These are phyloP conservation scores for Piper betle DNA, from an alignment of 164 flowering plant genomes.

Conservation along the genomic window DNA sequence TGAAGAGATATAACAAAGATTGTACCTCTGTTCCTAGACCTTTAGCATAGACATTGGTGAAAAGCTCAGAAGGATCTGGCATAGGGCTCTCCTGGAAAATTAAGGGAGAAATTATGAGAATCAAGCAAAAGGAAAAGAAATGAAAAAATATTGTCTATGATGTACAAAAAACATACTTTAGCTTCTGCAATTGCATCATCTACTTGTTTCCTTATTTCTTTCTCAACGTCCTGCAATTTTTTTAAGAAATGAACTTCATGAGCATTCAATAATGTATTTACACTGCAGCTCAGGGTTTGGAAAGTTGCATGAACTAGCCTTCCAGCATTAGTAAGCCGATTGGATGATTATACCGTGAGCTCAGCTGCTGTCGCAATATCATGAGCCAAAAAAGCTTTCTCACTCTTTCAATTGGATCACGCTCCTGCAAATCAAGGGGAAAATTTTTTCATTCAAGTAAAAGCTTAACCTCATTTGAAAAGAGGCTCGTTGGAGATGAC, in stretches of 20 bases:
- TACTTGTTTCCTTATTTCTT: slow-evolving; percentile 70
- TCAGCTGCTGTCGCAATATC: slow-evolving; percentile 86
- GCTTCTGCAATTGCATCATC: slow-evolving; percentile 96
- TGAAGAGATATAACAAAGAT: background rate
- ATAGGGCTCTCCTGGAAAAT: slow-evolving; percentile 65
- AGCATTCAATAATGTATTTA: background rate
- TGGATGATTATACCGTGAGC: slow-evolving; percentile 48
- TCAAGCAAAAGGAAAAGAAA: too few species aligned
- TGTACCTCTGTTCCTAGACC: slow-evolving; percentile 75
- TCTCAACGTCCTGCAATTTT: slow-evolving; percentile 71
- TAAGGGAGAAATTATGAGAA: background rate
- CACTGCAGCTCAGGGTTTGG: background rate
- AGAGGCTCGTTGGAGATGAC: too few species aligned
- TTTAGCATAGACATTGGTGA: slow-evolving; percentile 49
- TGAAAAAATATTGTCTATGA: background rate
- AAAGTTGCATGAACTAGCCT: background rate
- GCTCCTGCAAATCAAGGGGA: slow-evolving; percentile 42
- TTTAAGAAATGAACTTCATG: slow-evolving; percentile 10
- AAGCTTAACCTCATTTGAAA: too few species aligned
- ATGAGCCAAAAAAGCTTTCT: slow-evolving; percentile 68
- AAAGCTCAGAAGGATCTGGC: slow-evolving; percentile 93
- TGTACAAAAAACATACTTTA: slow-evolving; percentile 35
- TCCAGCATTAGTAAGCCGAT: background rate
- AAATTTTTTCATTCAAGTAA: background rate
- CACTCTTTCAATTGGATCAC: slow-evolving; percentile 91